Evolutionary conservation across 495 filamentous ascomycete genomes (phyloP), one percentile per base, ranked within the genome.

Genomic region (Lasiosphaeris hirsuta): DNA sequence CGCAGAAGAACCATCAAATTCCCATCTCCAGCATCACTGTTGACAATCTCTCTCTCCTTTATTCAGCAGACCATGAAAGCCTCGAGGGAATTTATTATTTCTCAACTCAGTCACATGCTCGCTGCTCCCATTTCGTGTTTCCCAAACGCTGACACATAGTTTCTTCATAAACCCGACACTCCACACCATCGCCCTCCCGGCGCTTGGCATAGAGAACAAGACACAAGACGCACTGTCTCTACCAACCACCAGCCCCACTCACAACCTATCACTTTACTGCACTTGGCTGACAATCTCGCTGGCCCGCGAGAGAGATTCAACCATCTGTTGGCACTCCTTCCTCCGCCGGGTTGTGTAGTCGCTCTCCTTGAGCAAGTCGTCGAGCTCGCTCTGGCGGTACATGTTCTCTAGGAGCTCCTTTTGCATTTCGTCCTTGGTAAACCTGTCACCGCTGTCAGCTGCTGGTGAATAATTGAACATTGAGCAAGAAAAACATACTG

Each of bases 251-350:
- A 13, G 6, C 49, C 4, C n/a, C 56, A 11, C 44, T 1, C 10
- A 1, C 33, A 6, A 14, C 34, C 49, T 15, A 4, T 14, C n/a
- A 1, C 13, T 51, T 62, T 81, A 97, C 84, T 97, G 92, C 57
- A 97, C 92, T 72, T 97, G 90, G 71, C 86, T 90, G 64, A 99
- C 94, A 76, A 99, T 97, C 80, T 99, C 95, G 67, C 83, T 91
- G 42, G 94, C 94, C 66, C 87, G 86, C 55, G 80, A 73, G 58
- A 99, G 77, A 42, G 87, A 90, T 75, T 99, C 95, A 15, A 99
- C 94, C 95, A 97, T 97, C 73, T 96, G 91, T 73, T 93, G 89
- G 78, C 95, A 99, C 74, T 99, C 95, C 79, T 99, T 97, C 69
- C 95, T 84, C 71, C 95, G 81, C 58, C 95, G 84, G 64, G 93